Conservation (phyloP, 305 asterid genomes). For the Plantago rigida region DNA sequence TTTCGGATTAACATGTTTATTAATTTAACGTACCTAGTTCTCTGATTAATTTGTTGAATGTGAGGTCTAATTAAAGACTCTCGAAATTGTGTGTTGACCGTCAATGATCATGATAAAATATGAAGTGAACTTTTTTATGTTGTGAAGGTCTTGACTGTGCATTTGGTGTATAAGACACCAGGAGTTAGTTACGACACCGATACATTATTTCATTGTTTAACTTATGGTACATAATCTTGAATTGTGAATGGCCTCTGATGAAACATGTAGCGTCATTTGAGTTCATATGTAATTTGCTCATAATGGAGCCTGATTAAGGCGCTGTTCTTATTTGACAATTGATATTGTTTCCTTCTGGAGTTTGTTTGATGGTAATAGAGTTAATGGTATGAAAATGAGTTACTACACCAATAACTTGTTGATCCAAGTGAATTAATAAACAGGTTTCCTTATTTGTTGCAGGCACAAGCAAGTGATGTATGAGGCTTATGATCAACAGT, state of each 20-base stretch:
- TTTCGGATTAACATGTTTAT: neutral
- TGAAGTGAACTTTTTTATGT: too few species aligned
- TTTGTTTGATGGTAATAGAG: constrained; percentile 20
- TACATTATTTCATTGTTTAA: too few species aligned
- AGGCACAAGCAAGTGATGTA: constrained; percentile 93
- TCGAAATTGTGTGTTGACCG: too few species aligned
- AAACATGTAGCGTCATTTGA: constrained; percentile 13
- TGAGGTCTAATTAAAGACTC: neutral
- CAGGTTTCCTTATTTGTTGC: constrained; percentile 23
- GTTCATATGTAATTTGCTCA: neutral
- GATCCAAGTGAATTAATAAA: constrained; percentile 22
- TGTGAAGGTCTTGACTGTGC: too few species aligned
- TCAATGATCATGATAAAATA: too few species aligned
- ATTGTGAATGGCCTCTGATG: constrained; percentile 6
- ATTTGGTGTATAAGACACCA: too few species aligned
- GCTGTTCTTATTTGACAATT: constrained; percentile 10
- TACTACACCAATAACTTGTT: neutral
- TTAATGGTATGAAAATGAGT: constrained; percentile 16
- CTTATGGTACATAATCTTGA: constrained; percentile 4
- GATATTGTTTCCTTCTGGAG: constrained; percentile 15
- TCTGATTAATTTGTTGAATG: constrained; percentile 9
- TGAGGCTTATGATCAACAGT: constrained; percentile 86
- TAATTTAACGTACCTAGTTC: constrained; percentile 1
- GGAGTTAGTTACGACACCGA: too few species aligned
- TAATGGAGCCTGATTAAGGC: constrained; percentile 15